Percentiles rank a stretch among this genome's conserved stretches.
These are phyloP conservation scores for Cladosporium phlei DNA, from an alignment of 2,329 filamentous ascomycete genomes.

Conservation along the genomic window DNA sequence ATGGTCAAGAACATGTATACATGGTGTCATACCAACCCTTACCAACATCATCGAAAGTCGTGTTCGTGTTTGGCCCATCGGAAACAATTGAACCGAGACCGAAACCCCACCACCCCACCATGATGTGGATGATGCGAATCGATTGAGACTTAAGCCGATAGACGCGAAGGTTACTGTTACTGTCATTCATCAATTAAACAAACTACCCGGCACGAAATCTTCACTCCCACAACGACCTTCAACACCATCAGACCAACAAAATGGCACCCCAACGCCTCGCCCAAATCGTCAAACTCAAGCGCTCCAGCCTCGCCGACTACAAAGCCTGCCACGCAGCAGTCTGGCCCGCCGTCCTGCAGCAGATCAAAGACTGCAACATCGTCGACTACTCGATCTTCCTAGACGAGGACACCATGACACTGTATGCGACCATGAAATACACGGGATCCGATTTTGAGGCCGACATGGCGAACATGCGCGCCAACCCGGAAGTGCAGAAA, in stretches of 20 bases:
- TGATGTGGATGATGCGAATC: too few species aligned
- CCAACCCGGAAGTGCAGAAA: conserved; percentile 66
- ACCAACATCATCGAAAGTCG: too few species aligned
- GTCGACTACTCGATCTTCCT: conserved; percentile 71
- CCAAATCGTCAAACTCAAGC: conserved; percentile 69
- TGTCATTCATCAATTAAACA: too few species aligned
- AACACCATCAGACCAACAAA: not conserved
- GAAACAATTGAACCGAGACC: too few species aligned
- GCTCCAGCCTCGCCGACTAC: conserved; percentile 62
- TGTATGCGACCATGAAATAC: conserved; percentile 76
- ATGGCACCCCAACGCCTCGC: conserved; percentile 51
- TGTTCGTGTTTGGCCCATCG: too few species aligned
- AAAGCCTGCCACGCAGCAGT: conserved; percentile 68
- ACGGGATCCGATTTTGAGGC: conserved; percentile 66
- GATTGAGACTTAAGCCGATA: too few species aligned
- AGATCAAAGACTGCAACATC: conserved; percentile 72
- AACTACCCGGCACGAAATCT: not conserved
- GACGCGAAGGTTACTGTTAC: too few species aligned
- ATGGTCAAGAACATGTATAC: too few species aligned
- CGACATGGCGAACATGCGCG: conserved; percentile 72
- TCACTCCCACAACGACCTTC: not conserved
- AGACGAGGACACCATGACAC: conserved; percentile 56
- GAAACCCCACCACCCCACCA: too few species aligned
- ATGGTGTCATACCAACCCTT: too few species aligned
- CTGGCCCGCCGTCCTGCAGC: conserved; percentile 71